Evolutionary conservation across 2,329 filamentous ascomycete genomes (phyloP).

Genomic region (Alternaria viburni): DNA sequence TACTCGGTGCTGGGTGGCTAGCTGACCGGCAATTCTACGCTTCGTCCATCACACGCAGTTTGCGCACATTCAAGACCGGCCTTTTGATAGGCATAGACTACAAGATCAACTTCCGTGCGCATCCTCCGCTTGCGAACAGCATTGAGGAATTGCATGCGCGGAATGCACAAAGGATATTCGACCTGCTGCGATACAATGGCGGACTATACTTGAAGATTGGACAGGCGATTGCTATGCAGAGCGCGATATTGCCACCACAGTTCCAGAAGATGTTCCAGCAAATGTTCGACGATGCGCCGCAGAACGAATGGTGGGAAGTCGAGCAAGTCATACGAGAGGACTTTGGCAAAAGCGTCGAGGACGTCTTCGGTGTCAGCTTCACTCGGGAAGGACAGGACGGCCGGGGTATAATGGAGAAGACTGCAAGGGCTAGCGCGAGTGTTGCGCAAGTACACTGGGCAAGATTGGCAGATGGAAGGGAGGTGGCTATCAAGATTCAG

Average conservation of each 20-base stretch:
- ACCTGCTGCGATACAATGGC: constrained; percentile 83
- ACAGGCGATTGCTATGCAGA: constrained; percentile 98
- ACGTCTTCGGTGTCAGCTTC: constrained; percentile 92
- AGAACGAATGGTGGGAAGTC: constrained; percentile 86
- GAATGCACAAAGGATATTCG: constrained; percentile 81
- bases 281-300: constrained; percentile 98
- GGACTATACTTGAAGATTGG: constrained; percentile 97
- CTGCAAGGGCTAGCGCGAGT: constrained; percentile 79
- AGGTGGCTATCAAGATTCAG: constrained; percentile 96
- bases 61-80: constrained; percentile 81
- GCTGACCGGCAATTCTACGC: constrained; percentile 79
- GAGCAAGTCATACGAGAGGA: constrained; percentile 86
- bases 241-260: constrained; percentile 87
- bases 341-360: constrained; percentile 82
- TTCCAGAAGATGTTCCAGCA: constrained; percentile 95
- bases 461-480: constrained; percentile 79
- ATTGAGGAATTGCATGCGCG: constrained; percentile 81
- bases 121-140: constrained; percentile 75
- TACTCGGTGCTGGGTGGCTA: constrained; percentile 68
- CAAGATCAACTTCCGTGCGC: constrained; percentile 90
- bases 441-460: constrained; percentile 99
- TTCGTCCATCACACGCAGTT: constrained; percentile 76
- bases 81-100: constrained; percentile 88
- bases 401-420: constrained; percentile 73
- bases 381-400: constrained; percentile 60